A percentile compares a stretch with the other conserved stretches of the same genome.
Conservation (phyloP, 495 filamentous ascomycete genomes). For the Aspergillus cristatus region DNA sequence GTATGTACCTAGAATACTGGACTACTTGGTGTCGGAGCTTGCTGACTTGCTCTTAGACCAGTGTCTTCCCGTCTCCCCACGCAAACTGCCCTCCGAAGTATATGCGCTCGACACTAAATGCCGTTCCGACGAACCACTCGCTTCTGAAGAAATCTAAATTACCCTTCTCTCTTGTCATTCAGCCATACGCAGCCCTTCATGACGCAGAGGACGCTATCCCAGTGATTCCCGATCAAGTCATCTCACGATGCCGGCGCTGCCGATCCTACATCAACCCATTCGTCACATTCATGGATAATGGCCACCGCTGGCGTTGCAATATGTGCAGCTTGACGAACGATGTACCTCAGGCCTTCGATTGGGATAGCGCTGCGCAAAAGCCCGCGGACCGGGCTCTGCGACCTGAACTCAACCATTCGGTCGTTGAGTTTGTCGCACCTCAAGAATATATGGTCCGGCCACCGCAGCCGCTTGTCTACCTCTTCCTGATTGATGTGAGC, state of each 20-base stretch:
- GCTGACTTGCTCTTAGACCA: slow-evolving; percentile 51
- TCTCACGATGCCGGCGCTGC: slow-evolving; percentile 89
- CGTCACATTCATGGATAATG: slow-evolving; percentile 91
- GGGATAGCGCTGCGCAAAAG: slow-evolving; percentile 87
- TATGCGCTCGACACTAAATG: slow-evolving; percentile 89
- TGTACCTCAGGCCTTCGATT: slow-evolving; percentile 96
- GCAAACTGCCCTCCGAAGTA: slow-evolving; percentile 93
- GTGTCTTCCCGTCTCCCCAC: slow-evolving; percentile 83
- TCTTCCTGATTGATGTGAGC: slow-evolving; percentile 96
- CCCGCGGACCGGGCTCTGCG: slow-evolving; percentile 82
- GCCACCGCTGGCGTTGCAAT: slow-evolving; percentile 97
- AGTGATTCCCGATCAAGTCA: slow-evolving; percentile 92
- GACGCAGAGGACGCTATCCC: slow-evolving; percentile 87
- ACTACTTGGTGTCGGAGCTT: slow-evolving; percentile 4
- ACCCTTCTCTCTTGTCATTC: slow-evolving; percentile 91
- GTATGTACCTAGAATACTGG: slow-evolving; percentile 43
- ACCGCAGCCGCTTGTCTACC: slow-evolving; percentile 93
- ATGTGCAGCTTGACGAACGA: slow-evolving; percentile 99
- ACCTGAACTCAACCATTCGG: slow-evolving; percentile 83
- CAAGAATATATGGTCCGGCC: slow-evolving; percentile 99
- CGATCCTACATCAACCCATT: slow-evolving; percentile 97
- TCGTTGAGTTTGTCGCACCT: slow-evolving; percentile 93
- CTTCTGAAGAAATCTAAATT: slow-evolving; percentile 93
- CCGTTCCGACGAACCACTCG: slow-evolving; percentile 80
- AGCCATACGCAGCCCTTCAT: slow-evolving; percentile 88